Evolutionary conservation across 2,329 filamentous ascomycete genomes (phyloP).

Genomic region (Trichoderma koningiopsis): DNA sequence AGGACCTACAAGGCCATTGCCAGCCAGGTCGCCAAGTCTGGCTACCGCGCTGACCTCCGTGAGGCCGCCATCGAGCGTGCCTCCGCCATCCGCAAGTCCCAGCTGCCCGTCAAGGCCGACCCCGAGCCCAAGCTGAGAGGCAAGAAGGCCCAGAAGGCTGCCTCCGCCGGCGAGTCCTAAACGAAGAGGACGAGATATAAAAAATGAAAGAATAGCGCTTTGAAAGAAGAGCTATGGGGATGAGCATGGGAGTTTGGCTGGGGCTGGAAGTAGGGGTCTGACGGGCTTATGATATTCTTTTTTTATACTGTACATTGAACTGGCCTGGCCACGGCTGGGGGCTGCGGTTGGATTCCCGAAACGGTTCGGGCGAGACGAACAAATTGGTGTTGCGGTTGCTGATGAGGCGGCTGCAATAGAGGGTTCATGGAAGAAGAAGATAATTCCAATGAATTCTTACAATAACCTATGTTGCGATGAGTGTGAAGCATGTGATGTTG

Average conservation of each 20-base stretch:
- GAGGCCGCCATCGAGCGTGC: conserved; percentile 80
- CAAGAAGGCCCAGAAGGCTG: conserved; percentile 74
- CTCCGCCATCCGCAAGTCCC: conserved; percentile 78
- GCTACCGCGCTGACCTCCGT: conserved; percentile 82
- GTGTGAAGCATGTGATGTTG: not conserved
- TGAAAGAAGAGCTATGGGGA: not conserved
- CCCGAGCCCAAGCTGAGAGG: conserved; percentile 77
- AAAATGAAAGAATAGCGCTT: not conserved
- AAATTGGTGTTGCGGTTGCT: not conserved
- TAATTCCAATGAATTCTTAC: conserved; percentile 10
- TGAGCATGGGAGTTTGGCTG: not conserved
- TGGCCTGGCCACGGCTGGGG: conserved; percentile 13
- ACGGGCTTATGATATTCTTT: conserved; percentile 1
- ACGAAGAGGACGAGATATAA: not conserved
- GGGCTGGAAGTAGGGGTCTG: conserved; percentile 24
- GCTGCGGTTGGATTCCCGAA: conserved; percentile 23
- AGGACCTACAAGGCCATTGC: conserved; percentile 91
- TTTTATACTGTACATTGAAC: conserved; percentile 15
- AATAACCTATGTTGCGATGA: not conserved
- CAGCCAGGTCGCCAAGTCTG: conserved; percentile 76
- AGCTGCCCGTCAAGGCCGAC: conserved; percentile 75
- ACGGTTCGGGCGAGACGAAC: conserved; percentile 19
- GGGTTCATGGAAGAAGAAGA: not conserved
- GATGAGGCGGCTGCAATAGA: conserved; percentile 6
- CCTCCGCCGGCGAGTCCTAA: conserved; percentile 44